Evolutionary conservation across 768 basidiomycete genomes (phyloP).

Genomic region (Lactifluus rugatus): DNA sequence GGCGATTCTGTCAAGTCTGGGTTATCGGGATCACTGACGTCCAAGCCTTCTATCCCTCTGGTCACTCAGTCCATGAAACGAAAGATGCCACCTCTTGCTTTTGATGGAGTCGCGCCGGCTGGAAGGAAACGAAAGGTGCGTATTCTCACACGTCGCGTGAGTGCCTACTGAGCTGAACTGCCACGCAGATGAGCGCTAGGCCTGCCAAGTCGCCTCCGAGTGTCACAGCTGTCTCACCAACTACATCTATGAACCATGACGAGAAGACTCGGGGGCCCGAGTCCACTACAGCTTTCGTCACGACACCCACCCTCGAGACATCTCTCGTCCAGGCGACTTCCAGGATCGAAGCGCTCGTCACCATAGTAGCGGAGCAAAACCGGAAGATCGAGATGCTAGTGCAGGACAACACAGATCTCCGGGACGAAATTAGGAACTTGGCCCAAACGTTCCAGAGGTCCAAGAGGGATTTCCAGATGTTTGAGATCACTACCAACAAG

Average conservation of each 20-base stretch:
- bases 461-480: conserved; percentile 11
- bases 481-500: neutral
- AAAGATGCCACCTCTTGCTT: neutral
- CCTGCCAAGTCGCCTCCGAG: neutral
- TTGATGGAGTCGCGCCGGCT: conserved; percentile 6
- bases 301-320: neutral
- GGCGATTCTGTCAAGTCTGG: neutral
- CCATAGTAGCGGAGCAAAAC: neutral
- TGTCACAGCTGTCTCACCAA: neutral
- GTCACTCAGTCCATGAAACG: neutral
- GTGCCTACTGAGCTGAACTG: neutral
- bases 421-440: neutral
- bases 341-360: neutral
- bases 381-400: neutral
- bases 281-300: neutral
- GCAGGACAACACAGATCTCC: neutral
- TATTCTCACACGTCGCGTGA: neutral
- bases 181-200: neutral
- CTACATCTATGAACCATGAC: neutral
- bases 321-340: neutral
- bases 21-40: neutral
- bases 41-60: neutral
- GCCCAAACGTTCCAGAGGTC: neutral
- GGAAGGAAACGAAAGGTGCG: conserved; percentile 13
- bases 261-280: neutral